Evolutionary conservation across 2,329 filamentous ascomycete genomes (phyloP).

Genomic region (Rutstroemia sp.): DNA sequence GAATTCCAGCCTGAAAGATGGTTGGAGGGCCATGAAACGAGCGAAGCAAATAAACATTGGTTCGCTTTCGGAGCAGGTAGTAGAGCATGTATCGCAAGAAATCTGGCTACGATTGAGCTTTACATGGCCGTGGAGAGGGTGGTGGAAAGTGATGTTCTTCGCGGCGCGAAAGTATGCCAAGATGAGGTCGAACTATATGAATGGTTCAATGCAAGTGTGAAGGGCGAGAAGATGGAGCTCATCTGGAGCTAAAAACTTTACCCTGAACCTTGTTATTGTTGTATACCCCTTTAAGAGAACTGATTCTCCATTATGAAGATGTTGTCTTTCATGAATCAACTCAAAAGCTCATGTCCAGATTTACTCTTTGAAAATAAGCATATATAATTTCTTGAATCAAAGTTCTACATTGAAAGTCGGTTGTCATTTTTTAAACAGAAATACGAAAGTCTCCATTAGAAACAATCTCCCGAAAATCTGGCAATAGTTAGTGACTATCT

Average conservation of each 20-base stretch:
- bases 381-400: too few relatives aligned
- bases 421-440: too few relatives aligned
- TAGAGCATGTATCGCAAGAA: constrained; percentile 43
- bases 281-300: too few relatives aligned
- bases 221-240: constrained; percentile 40
- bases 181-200: constrained; percentile 42
- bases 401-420: too few relatives aligned
- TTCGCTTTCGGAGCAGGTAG: constrained; percentile 43
- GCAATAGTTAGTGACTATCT: too few relatives aligned
- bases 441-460: too few relatives aligned
- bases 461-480: too few relatives aligned
- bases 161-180: constrained; percentile 35
- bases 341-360: too few relatives aligned
- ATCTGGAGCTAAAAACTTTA: constrained; percentile 15
- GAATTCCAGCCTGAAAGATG: constrained; percentile 43
- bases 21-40: constrained; percentile 30
- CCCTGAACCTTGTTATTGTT: too few relatives aligned
- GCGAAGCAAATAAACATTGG: constrained; percentile 36
- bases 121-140: constrained; percentile 36
- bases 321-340: too few relatives aligned
- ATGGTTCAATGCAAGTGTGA: constrained; percentile 27
- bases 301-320: too few relatives aligned
- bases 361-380: too few relatives aligned
- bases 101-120: constrained; percentile 39
- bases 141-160: constrained; percentile 36